A percentile compares a stretch with the other conserved stretches of the same genome.
These are phyloP conservation scores for Cryptococcus maquisensis DNA, from an alignment of 1,284 basidiomycete species.

Conservation along the genomic window DNA sequence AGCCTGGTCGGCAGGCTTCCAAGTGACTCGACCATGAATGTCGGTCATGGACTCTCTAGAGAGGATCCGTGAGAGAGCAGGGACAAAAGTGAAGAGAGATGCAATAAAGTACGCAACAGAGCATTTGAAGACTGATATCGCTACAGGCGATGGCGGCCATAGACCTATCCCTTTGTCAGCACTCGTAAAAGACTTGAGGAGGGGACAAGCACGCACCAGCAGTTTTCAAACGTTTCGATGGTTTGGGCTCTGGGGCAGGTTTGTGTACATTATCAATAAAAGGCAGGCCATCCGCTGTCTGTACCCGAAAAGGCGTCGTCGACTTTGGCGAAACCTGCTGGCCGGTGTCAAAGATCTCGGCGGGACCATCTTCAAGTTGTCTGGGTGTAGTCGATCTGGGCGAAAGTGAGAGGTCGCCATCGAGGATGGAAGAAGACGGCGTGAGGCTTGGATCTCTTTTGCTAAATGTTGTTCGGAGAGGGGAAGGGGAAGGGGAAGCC, in stretches of 20 bases:
- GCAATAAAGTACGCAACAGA: slow-evolving; percentile 83
- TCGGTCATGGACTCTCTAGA: slow-evolving; percentile 53
- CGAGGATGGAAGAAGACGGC: too few relatives aligned
- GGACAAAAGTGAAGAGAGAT: slow-evolving; percentile 87
- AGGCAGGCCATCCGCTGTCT: too few relatives aligned
- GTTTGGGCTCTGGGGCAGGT: background rate
- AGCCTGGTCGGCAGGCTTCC: slow-evolving; percentile 63
- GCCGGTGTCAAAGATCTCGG: too few relatives aligned
- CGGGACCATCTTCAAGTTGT: too few relatives aligned
- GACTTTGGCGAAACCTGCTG: background rate
- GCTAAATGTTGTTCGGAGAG: background rate
- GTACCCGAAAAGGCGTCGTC: background rate
- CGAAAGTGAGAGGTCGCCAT: too few relatives aligned
- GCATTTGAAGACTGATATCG: slow-evolving; percentile 70
- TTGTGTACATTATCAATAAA: too few relatives aligned
- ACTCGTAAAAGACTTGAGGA: background rate
- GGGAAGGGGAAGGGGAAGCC: background rate
- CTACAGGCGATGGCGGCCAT: slow-evolving; percentile 30
- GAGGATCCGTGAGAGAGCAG: slow-evolving; percentile 48
- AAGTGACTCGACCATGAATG: slow-evolving; percentile 43
- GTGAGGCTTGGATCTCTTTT: background rate
- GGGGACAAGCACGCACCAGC: background rate
- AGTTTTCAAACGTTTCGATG: background rate
- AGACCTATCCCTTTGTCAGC: background rate
- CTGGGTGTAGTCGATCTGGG: too few relatives aligned